Base-by-base conservation (phyloP, 2,329 filamentous ascomycete genomes). In the Penicillium glabrum region DNA sequence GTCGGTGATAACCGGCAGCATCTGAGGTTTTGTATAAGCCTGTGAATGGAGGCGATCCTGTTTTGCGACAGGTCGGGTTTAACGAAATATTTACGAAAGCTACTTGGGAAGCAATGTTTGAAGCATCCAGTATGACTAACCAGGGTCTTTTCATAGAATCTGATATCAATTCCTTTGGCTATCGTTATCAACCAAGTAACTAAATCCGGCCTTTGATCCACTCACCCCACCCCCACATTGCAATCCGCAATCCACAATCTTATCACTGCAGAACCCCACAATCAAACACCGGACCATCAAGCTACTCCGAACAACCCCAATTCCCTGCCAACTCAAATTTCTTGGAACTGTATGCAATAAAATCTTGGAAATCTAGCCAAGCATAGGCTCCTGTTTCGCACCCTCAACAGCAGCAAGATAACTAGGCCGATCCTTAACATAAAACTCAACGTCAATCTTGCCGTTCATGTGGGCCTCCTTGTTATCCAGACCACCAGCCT, bases 401-500 rank as follows among this genome's bases (percentile, higher is more conserved):
- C 77, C 81, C 48, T 77, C 72, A 2, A 77, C 61, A 10, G 69
- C 66, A 50, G 64, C 64, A 13, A 80, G 65, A 59, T 82, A 84
- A 3, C 63, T 61, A 23, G 81, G 72, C 3, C 82, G 74, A 54
- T 82, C 79, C 65, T 80, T 80, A 37, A 71, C 75, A 61, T 84
- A 85, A 50, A 84, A 81, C 69, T 85, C 83, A 11, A 83, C 74
- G 9, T 68, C 75, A 33, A 83, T 68, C 59, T 76, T 77, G 58
- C 75, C 69, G 2, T 69, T 70, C 29, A 81, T 64, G 46, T 74
- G 75, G 0, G 79, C 75, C 11, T 73, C 77, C 6, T 80, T 80
- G 6, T 77, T 77, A 51, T 85, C 82, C 26, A 85, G 66, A 1
- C 74, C 69, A 1, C 83, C 83, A 2, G 78, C 80, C 72, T 85